Percentiles rank a stretch among this genome's conserved stretches.
These are phyloP conservation scores for Juncus effusus DNA, from an alignment of 176 grass and related monocot genomes.

Conservation along the genomic window DNA sequence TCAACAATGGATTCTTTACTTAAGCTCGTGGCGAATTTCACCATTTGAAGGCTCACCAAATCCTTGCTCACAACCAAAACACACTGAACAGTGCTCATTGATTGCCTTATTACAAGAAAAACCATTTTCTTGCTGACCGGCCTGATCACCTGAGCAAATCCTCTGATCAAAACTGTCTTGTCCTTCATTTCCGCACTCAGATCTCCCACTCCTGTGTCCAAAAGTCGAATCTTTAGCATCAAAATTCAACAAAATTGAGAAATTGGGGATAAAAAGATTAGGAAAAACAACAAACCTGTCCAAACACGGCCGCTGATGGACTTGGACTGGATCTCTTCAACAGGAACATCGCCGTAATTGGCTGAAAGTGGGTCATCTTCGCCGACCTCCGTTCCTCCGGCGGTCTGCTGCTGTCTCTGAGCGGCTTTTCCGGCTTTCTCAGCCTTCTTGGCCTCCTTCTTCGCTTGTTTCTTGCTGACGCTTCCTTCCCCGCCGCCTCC, in stretches of 20 bases:
- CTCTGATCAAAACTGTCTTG: slow-evolving; percentile 59
- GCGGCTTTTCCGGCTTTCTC: slow-evolving; percentile 66
- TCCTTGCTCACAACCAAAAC: slow-evolving; percentile 62
- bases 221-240: slow-evolving; percentile 1
- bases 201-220: slow-evolving; percentile 28
- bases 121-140: slow-evolving; percentile 96
- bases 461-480: slow-evolving; percentile 58
- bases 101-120: slow-evolving; percentile 68
- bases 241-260: background rate
- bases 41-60: slow-evolving; percentile 82
- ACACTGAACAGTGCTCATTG: slow-evolving; percentile 83
- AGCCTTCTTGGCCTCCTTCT: slow-evolving; percentile 81
- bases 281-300: slow-evolving; percentile 26
- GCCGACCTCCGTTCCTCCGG: background rate
- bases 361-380: slow-evolving; percentile 43
- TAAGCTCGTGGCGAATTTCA: slow-evolving; percentile 61
- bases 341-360: slow-evolving; percentile 55
- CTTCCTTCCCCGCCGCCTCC: slow-evolving; percentile 20
- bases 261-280: background rate
- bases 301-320: slow-evolving; percentile 46
- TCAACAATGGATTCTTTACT: slow-evolving; percentile 92
- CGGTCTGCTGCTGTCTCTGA: slow-evolving; percentile 39
- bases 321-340: slow-evolving; percentile 90
- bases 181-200: slow-evolving; percentile 34
- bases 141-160: slow-evolving; percentile 46